A percentile compares a stretch with the other conserved stretches of the same genome.
These are phyloP conservation scores for Colletotrichum sp. DNA, from an alignment of 2,329 filamentous ascomycete genomes.

Conservation along the genomic window DNA sequence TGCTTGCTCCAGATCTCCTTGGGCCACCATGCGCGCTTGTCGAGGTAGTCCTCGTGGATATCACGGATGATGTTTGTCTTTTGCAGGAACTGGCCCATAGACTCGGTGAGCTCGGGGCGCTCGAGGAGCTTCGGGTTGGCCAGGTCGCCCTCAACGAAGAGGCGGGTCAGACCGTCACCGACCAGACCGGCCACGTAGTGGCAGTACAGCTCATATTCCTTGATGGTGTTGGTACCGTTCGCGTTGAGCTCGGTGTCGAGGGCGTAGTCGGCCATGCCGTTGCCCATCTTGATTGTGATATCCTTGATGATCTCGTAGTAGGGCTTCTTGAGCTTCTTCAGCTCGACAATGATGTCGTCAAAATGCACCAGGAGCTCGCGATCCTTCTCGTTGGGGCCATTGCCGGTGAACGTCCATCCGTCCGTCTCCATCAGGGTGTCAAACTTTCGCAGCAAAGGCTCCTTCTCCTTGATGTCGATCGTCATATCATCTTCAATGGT, in stretches of 20 bases:
- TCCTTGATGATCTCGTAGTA: slow-evolving; percentile 91
- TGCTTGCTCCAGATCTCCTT: slow-evolving; percentile 97
- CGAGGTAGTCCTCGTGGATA: slow-evolving; percentile 85
- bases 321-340: slow-evolving; percentile 83
- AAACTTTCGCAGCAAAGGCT: slow-evolving; percentile 85
- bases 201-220: slow-evolving; percentile 96
- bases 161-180: slow-evolving; percentile 86
- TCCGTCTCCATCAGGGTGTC: slow-evolving; percentile 78
- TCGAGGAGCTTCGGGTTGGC: slow-evolving; percentile 86
- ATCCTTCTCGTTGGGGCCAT: slow-evolving; percentile 92
- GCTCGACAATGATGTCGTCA: slow-evolving; percentile 83
- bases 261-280: slow-evolving; percentile 97
- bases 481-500: slow-evolving; percentile 99
- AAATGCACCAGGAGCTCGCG: slow-evolving; percentile 92
- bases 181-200: slow-evolving; percentile 99
- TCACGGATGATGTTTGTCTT: slow-evolving; percentile 99
- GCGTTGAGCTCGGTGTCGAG: slow-evolving; percentile 81
- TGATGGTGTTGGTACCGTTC: slow-evolving; percentile 80
- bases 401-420: slow-evolving; percentile 89
- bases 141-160: slow-evolving; percentile 87
- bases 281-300: slow-evolving; percentile 93
- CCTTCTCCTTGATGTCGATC: slow-evolving; percentile 79
- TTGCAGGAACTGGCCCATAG: slow-evolving; percentile 96
- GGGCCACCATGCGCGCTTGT: slow-evolving; percentile 91
- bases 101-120: slow-evolving; percentile 82